Base-by-base conservation (phyloP, 1,284 basidiomycete genomes). In the Cutaneotrichosporon dermatis region DNA sequence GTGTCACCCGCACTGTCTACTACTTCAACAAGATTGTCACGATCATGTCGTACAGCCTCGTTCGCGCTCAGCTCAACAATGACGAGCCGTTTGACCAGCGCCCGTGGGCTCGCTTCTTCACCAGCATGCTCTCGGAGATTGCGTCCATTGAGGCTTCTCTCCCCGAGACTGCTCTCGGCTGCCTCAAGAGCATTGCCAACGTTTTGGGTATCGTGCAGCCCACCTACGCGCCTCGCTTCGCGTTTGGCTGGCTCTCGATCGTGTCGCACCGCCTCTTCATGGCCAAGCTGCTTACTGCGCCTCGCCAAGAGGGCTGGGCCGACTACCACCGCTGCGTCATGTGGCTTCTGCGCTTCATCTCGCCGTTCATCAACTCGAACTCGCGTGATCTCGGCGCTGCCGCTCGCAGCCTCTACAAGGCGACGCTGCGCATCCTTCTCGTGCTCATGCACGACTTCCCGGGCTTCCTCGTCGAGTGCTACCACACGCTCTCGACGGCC, bases 51-150 rank as follows among this genome's bases (percentile, higher is more conserved):
- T 85, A 99, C 62, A 93, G 97, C 41, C 81, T 99, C 53, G 92
- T 96, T 44, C 92, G 94, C 71, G 85, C 89, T 77, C 95, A 99
- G 73, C 92, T 99, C 78, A 92, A 97, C 71, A 88, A 92, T 73
- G 92, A 91, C 3, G 80, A 85, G 2, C 83, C 85, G 55, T 99
- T 99, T 83, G 90, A 95, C 75, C 94, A 97, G 79, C 94, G 97
- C 78, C 95, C 96, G 2, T 99, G 98, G 83, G 95, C 95, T 81
- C 86, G 96, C 59, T 95, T 99, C 81, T 99, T 99, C 81, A 98
- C 93, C 12, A 96, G 91, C 75, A 83, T 99, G 65, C 82, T 99
- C 72, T 93, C 90, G 69, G 96, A 99, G 74, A 79, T 99, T 48
- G 87, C 92, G 66, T 79, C 85, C 13, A 87, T 97, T 66, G 92